A percentile compares a stretch with the other conserved stretches of the same genome.
Evolutionary conservation across 2,329 filamentous ascomycete genomes (phyloP).

Genomic region (Bipolaris sorokiniana): DNA sequence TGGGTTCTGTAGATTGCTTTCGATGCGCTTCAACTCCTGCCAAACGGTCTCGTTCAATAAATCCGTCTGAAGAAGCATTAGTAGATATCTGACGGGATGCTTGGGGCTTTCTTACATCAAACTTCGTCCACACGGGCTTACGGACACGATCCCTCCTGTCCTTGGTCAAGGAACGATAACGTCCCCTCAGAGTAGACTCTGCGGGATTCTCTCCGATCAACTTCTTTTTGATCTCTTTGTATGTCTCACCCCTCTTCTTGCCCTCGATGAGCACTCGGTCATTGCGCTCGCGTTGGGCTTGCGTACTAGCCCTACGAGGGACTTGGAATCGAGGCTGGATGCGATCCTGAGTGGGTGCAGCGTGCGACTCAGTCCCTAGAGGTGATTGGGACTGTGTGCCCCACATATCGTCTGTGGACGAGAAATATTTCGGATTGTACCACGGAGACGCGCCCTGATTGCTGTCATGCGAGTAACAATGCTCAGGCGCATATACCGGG

Average conservation of each 20-base stretch:
- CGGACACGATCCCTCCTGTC: constrained; percentile 66
- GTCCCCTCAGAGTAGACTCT: constrained; percentile 74
- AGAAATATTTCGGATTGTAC: constrained; percentile 9
- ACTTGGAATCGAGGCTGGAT: constrained; percentile 9
- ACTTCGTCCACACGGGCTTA: constrained; percentile 67
- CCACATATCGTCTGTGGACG: neutral
- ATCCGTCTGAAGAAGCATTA: constrained; percentile 28
- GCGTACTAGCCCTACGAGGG: neutral
- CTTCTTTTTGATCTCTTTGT: constrained; percentile 65
- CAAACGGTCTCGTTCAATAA: constrained; percentile 34
- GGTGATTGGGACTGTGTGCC: neutral
- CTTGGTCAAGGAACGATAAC: constrained; percentile 70
- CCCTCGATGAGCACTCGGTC: constrained; percentile 57
- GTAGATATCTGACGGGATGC: neutral
- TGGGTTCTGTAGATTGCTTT: constrained; percentile 13
- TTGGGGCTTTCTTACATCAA: constrained; percentile 64
- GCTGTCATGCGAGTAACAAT: constrained; percentile 16
- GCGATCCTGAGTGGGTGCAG: neutral
- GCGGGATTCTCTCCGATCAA: constrained; percentile 66
- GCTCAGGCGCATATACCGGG: constrained; percentile 7
- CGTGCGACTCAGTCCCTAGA: neutral
- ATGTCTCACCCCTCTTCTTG: constrained; percentile 65
- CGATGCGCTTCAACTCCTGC: constrained; percentile 30
- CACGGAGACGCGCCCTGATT: constrained; percentile 14
- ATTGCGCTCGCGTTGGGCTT: constrained; percentile 28